Evolutionary conservation across 208 protist genomes (phyloP), one percentile per base, ranked within the genome.

Genomic region (Crithidia acanthocephali): DNA sequence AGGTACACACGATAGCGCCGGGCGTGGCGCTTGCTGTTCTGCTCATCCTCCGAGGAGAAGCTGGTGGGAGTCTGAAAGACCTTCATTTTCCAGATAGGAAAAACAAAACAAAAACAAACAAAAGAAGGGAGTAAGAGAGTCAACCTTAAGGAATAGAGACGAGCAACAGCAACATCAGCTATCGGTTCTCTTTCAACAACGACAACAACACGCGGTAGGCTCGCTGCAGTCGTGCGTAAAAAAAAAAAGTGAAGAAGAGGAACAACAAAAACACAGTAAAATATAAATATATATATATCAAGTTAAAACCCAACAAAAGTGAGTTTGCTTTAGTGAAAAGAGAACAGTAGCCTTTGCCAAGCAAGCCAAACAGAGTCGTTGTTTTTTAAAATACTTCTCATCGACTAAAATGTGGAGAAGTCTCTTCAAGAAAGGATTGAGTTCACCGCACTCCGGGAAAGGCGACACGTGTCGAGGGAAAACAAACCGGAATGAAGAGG

Each of bases 1-100:
- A 77, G 20, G 64, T 77, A 77, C 7, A 77, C 64, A 48, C 72
- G 72, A 22, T 50, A 64, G n/a, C 64, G 62, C 57, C 68, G 67
- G 0, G 72, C 72, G 28, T 66, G 62, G 62, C 63, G 71, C 44
- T 64, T 76, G 57, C 40, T 76, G 63, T 44, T 70, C 47, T 76
- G 62, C 45, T 69, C 71, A 65, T 76, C 71, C 37, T 70, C 71
- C 22, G 63, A 44, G 10, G 55, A 60, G 62, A 66, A 59, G 30
- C 62, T 63, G 22, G 71, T 76, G 30, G 56, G 44, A 8, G 16
- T 66, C 13, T 76, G 71, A 27, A 70, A 65, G 1, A 69, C 50
- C 37, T 64, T 68, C 70, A 68, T 76, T 47, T 33, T 13, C 13
- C 37, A 16, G 22, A 47, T 6, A 62, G 50, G 32, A 50, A 62